Evolutionary conservation across 768 basidiomycete genomes (phyloP).

Genomic region (Phaeotremella skinneri): DNA sequence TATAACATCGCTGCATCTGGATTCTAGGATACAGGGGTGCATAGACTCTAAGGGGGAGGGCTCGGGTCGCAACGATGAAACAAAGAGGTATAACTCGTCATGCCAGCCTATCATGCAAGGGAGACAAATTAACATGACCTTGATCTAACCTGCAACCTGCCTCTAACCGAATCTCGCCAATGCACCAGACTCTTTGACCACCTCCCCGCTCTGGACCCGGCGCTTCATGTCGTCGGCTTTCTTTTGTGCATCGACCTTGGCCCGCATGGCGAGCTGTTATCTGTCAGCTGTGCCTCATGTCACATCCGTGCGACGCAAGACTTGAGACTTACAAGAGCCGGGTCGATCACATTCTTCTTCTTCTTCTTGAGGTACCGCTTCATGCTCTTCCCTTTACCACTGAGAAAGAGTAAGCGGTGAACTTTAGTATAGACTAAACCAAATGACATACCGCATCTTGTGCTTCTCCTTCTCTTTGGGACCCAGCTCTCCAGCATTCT

Average conservation of each 20-base stretch:
- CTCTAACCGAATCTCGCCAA: slow-evolving; percentile 38
- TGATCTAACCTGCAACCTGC: not conserved
- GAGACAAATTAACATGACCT: too few species aligned
- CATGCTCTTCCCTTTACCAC: slow-evolving; percentile 75
- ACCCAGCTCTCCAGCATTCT: slow-evolving; percentile 58
- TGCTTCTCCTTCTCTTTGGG: slow-evolving; percentile 52
- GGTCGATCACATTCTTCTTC: slow-evolving; percentile 92
- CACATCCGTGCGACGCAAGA: not conserved
- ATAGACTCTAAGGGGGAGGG: too few species aligned
- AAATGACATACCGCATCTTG: slow-evolving; percentile 49
- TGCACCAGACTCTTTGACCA: slow-evolving; percentile 40
- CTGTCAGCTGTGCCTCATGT: not conserved
- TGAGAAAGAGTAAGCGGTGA: not conserved
- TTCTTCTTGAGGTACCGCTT: slow-evolving; percentile 84
- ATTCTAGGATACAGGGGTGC: too few species aligned
- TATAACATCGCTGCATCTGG: too few species aligned
- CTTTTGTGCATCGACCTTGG: slow-evolving; percentile 40
- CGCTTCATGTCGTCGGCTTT: slow-evolving; percentile 29
- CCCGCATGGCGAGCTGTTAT: slow-evolving; percentile 34
- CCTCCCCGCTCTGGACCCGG: slow-evolving; percentile 28
- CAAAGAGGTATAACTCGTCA: too few species aligned
- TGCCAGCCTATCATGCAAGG: too few species aligned
- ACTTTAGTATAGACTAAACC: not conserved
- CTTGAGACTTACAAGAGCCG: slow-evolving; percentile 55
- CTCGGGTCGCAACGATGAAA: too few species aligned